A percentile compares a stretch with the other conserved stretches of the same genome.
phyloP scores from a whole-genome alignment of 768 basidiomycete genomes.

The Omphalotus guepiniiformis region DNA sequence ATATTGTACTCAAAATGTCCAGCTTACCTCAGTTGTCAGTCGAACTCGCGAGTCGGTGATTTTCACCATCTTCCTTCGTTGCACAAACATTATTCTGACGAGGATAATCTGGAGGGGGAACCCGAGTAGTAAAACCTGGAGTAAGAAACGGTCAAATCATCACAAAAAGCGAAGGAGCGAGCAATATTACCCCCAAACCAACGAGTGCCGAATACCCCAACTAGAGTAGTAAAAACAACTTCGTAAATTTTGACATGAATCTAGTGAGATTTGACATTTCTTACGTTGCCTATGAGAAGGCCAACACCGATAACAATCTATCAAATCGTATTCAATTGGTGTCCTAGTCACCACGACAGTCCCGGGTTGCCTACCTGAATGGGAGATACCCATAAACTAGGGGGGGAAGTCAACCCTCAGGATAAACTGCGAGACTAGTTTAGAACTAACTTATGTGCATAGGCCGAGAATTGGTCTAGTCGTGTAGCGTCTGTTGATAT shows the following conservation, averaged over 20 bases:
- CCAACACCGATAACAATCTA: constrained; percentile 56
- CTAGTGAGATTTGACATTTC: constrained; percentile 9
- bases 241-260: not conserved
- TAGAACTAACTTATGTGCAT: constrained; percentile 9
- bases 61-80: constrained; percentile 52
- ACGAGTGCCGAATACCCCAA: constrained; percentile 70
- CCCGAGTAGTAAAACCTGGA: constrained; percentile 9
- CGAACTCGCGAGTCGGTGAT: constrained; percentile 66
- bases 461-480: constrained; percentile 45
- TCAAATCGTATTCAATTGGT: not conserved
- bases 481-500: constrained; percentile 61
- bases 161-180: not conserved
- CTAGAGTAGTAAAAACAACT: constrained; percentile 21
- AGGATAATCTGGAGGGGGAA: constrained; percentile 52
- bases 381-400: constrained; percentile 56
- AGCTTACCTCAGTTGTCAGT: constrained; percentile 51
- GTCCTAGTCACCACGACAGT: too few species aligned
- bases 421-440: not conserved
- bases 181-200: constrained; percentile 40
- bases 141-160: not conserved
- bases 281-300: constrained; percentile 55
- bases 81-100: constrained; percentile 47
- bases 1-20: not conserved
- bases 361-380: constrained; percentile 38
- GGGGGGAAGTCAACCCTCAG: too few species aligned